phyloP scores from a whole-genome alignment of 345 rosid species.

The Lepidium africanum region DNA sequence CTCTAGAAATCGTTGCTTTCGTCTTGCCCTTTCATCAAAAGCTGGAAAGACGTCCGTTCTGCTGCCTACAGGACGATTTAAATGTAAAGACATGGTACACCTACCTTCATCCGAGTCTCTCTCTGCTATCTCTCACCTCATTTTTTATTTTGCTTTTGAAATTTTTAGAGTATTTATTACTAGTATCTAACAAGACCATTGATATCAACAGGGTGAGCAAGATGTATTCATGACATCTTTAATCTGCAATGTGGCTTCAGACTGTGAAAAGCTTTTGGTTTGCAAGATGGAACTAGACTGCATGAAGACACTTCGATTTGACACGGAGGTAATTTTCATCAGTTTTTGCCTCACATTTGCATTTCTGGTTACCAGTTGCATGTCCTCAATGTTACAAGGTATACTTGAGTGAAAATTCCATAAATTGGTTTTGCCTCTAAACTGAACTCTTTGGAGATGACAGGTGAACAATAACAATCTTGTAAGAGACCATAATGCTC shows the following conservation, averaged over 20 bases:
- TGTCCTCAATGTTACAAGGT: not conserved
- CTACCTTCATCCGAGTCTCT: conserved; percentile 5
- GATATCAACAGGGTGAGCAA: conserved; percentile 56
- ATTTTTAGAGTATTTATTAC: not conserved
- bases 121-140: not conserved
- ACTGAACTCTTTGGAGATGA: conserved; percentile 16
- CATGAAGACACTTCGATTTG: conserved; percentile 76
- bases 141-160: not conserved
- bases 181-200: conserved; percentile 17
- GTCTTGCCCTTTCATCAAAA: conserved; percentile 82
- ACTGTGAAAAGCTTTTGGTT: conserved; percentile 76
- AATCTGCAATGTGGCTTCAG: conserved; percentile 75
- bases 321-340: conserved; percentile 64
- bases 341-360: not conserved
- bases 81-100: conserved; percentile 73
- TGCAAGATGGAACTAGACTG: conserved; percentile 90
- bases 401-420: not conserved
- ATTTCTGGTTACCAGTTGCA: not conserved
- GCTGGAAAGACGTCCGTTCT: conserved; percentile 85
- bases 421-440: not conserved
- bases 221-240: conserved; percentile 81
- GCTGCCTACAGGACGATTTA: conserved; percentile 77
- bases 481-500: conserved; percentile 29
- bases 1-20: conserved; percentile 92
- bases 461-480: conserved; percentile 45